A percentile compares a stretch with the other conserved stretches of the same genome.
Conservation (phyloP, 2,329 filamentous ascomycete species). For the Pyrenochaeta sp. region DNA sequence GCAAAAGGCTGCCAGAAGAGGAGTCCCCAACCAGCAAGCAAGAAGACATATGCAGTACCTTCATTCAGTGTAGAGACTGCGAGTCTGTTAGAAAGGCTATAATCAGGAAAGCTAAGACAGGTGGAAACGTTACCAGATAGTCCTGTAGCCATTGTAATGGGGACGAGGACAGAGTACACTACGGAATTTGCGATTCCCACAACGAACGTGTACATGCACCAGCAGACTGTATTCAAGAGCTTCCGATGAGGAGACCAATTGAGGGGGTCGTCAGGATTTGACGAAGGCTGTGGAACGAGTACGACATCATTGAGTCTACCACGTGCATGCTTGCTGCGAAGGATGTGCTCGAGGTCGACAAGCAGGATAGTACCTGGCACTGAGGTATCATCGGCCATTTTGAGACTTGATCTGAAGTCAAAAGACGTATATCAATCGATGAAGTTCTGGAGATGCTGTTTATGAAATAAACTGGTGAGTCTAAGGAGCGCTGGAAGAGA, state of each 20-base stretch:
- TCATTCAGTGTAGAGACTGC: too few species aligned
- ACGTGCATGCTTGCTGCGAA: slow-evolving; percentile 1
- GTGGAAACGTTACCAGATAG: not conserved
- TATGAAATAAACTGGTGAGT: too few species aligned
- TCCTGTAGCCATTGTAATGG: too few species aligned
- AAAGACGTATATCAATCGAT: too few species aligned
- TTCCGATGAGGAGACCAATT: slow-evolving; percentile 3
- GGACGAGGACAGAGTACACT: not conserved
- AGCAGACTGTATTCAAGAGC: too few species aligned
- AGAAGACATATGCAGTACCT: slow-evolving; percentile 3
- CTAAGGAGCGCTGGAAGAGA: too few species aligned
- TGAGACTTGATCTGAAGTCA: too few species aligned
- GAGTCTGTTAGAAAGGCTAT: too few species aligned
- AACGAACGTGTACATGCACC: not conserved
- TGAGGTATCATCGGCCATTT: too few species aligned
- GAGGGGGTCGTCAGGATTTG: slow-evolving; percentile 2
- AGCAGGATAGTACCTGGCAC: slow-evolving; percentile 4
- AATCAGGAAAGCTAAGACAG: too few species aligned
- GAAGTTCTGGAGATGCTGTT: too few species aligned
- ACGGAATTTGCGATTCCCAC: slow-evolving; percentile 1
- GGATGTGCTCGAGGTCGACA: not conserved
- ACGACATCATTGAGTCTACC: slow-evolving; percentile 2
- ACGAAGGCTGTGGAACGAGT: slow-evolving; percentile 1
- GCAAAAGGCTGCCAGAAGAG: slow-evolving; percentile 7
- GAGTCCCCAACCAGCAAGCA: slow-evolving; percentile 5